These are phyloP conservation scores for Lentithecium fluviatile DNA, from an alignment of 495 filamentous ascomycete genomes.

Conservation along the genomic window DNA sequence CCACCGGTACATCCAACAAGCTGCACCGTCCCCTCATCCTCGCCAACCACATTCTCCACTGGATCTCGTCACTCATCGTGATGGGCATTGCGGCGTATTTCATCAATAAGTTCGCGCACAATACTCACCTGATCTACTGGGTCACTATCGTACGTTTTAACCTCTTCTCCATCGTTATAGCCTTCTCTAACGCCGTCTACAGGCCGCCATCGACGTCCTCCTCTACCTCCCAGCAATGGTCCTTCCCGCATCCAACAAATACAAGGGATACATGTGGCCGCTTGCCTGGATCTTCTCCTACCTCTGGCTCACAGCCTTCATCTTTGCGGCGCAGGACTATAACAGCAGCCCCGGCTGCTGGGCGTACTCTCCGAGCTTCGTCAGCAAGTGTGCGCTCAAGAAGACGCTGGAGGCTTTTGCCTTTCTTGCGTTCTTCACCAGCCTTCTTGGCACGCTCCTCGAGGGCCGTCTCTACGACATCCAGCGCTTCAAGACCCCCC, in stretches of 20 bases:
- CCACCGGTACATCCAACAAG: neutral
- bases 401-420: conserved; percentile 59
- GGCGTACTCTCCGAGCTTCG: neutral
- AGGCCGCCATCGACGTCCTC: conserved; percentile 56
- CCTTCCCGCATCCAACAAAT: conserved; percentile 50
- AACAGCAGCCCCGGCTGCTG: conserved; percentile 43
- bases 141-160: conserved; percentile 55
- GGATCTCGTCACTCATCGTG: conserved; percentile 60
- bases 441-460: neutral
- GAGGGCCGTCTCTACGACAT: neutral
- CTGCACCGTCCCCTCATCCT: neutral
- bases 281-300: conserved; percentile 55
- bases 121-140: conserved; percentile 53
- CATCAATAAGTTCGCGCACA: conserved; percentile 47
- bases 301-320: conserved; percentile 63
- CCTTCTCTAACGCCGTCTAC: neutral
- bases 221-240: conserved; percentile 60
- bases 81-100: conserved; percentile 60
- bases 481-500: neutral
- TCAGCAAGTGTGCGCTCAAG: conserved; percentile 35
- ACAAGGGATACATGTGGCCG: conserved; percentile 4
- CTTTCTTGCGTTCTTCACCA: conserved; percentile 54
- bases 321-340: conserved; percentile 59
- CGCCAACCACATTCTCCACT: conserved; percentile 34
- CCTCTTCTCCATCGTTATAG: neutral